Base-by-base conservation (phyloP, 768 basidiomycete species). In the Lactarius sanguifluus region DNA sequence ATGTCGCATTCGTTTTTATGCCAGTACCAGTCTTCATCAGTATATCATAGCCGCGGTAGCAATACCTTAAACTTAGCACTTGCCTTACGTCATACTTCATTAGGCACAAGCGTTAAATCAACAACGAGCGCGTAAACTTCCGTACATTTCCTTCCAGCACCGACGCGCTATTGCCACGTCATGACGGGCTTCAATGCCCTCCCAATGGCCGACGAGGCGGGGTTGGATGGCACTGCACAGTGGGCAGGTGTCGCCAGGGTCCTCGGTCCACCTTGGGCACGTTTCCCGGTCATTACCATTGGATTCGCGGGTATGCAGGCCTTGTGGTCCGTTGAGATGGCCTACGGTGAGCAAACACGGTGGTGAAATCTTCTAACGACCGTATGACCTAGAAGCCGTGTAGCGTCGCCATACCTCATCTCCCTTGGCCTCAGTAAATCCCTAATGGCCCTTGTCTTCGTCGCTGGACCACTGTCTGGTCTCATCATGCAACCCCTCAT, bases 261-360 rank as follows among this genome's bases (percentile, higher is more conserved):
- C 32, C 69, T 82, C 7, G 91, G 92, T 0, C 92, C 93, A 1
- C 69, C 72, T 67, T 92, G 87, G 86, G 74, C 83, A 0, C 86
- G 84, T 57, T 76, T 91, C 32, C 89, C 91, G 1, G 80, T 82
- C 3, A 76, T 96, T 45, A 96, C 94, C 0, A 72, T 94, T 8
- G 90, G 92, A 0, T 77, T 96, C 60, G 76, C 94, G 3, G 95
- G 95, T 7, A 87, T 96, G 0, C 91, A 93, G 75, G 86, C 94
- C 67, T 85, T 96, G 57, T 97, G 96, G 96, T 90, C 90, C 1
- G 89, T 96, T 15, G 95, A 97, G 73, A 95, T 97, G 92, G 89
- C 92, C 0, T 95, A 96, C 68, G 93, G 91, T 78, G 62, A 41
- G 72, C 59, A 13, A 25, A 52, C 8, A 18, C 15, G 56, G 54